These are phyloP conservation scores for Euclidium syriacum DNA, from an alignment of 345 rosid genomes.

Conservation along the genomic window DNA sequence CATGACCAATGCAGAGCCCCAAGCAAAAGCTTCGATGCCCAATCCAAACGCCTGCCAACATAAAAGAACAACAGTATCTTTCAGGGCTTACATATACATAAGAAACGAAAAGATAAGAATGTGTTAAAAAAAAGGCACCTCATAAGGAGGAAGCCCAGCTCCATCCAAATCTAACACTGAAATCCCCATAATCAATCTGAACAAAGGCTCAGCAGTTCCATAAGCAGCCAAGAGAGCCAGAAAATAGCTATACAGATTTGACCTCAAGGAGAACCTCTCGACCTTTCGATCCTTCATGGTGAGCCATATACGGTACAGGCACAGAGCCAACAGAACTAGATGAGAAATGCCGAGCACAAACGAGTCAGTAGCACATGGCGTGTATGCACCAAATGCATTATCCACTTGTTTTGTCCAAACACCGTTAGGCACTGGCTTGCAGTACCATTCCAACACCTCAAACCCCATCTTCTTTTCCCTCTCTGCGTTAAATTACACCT, in stretches of 20 bases:
- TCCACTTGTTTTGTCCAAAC: slow-evolving; percentile 71
- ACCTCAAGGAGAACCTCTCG: slow-evolving; percentile 68
- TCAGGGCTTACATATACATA: neutral
- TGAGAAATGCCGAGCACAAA: slow-evolving; percentile 62
- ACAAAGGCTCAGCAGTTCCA: slow-evolving; percentile 73
- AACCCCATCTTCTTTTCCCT: slow-evolving; percentile 43
- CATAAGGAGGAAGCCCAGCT: slow-evolving; percentile 77
- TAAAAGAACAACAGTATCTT: neutral
- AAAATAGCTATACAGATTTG: slow-evolving; percentile 65
- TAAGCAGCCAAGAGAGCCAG: slow-evolving; percentile 62
- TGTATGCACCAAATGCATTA: slow-evolving; percentile 92
- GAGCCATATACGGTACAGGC: slow-evolving; percentile 80
- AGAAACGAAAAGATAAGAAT: neutral
- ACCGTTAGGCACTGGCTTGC: slow-evolving; percentile 72
- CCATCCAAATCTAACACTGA: slow-evolving; percentile 77
- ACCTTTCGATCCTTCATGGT: slow-evolving; percentile 60
- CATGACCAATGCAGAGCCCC: slow-evolving; percentile 78
- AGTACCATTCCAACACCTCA: slow-evolving; percentile 73
- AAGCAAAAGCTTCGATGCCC: slow-evolving; percentile 65
- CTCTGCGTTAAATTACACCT: neutral
- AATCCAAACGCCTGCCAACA: slow-evolving; percentile 60
- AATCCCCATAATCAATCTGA: slow-evolving; percentile 84
- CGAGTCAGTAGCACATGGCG: slow-evolving; percentile 87
- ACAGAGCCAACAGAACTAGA: slow-evolving; percentile 59
- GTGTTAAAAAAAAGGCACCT: slow-evolving; percentile 38